Evolutionary conservation across 1,139 yeast genomes (phyloP).

Genomic region (Pichia cactophila): DNA sequence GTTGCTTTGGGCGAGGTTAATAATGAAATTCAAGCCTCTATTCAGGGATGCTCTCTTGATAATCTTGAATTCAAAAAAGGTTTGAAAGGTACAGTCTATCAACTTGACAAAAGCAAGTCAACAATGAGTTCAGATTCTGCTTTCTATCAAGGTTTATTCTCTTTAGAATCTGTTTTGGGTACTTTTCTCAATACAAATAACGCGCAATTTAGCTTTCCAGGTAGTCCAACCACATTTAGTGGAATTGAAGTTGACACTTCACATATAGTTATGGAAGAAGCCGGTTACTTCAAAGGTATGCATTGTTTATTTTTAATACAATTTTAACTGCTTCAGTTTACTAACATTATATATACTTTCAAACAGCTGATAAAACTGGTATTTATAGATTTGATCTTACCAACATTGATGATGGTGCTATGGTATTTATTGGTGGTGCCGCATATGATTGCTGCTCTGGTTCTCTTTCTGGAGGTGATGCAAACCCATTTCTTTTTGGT

Average conservation of each 20-base stretch:
- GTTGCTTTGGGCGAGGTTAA: background rate
- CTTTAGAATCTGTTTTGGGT: background rate
- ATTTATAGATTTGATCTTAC: slow-evolving; percentile 14
- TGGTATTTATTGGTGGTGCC: slow-evolving; percentile 18
- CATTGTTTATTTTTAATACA: background rate
- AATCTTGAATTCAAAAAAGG: background rate
- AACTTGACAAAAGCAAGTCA: background rate
- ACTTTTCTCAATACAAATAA: background rate
- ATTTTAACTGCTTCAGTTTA: too few species aligned
- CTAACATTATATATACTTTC: background rate
- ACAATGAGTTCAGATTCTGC: background rate
- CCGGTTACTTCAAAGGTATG: slow-evolving; percentile 14
- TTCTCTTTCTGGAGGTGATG: background rate
- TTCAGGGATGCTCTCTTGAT: background rate
- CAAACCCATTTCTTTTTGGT: background rate
- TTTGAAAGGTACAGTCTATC: background rate
- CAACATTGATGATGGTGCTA: slow-evolving; percentile 19
- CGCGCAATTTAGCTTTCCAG: background rate
- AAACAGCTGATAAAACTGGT: slow-evolving; percentile 11
- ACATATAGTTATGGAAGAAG: slow-evolving; percentile 14
- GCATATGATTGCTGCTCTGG: slow-evolving; percentile 17
- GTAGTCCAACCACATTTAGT: background rate
- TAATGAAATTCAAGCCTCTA: background rate
- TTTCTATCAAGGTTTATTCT: background rate
- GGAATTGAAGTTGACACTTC: slow-evolving; percentile 15